A percentile compares a stretch with the other conserved stretches of the same genome.
phyloP scores from a whole-genome alignment of 345 rosid genomes.

The Ceriops zippeliana region DNA sequence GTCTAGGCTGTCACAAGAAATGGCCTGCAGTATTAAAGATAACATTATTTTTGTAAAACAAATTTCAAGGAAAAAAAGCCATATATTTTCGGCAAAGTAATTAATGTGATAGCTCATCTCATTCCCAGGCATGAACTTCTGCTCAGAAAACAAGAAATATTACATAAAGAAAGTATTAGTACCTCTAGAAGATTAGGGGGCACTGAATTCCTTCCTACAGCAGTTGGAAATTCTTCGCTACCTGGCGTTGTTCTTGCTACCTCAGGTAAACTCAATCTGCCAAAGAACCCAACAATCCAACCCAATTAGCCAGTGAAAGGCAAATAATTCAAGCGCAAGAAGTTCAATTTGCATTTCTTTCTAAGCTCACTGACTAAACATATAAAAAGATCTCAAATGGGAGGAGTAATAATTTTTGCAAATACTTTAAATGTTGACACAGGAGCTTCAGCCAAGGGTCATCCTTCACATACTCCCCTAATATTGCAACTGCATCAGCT shows the following conservation, averaged over 20 bases:
- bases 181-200: constrained; percentile 46
- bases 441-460: constrained; percentile 81
- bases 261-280: constrained; percentile 52
- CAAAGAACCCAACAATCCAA: constrained; percentile 1
- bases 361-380: not conserved
- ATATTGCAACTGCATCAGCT: constrained; percentile 59
- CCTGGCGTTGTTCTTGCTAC: constrained; percentile 32
- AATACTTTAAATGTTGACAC: constrained; percentile 60
- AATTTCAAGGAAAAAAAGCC: too few species aligned
- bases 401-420: not conserved
- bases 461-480: constrained; percentile 74
- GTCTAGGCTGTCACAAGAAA: too few species aligned
- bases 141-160: not conserved
- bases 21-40: too few species aligned
- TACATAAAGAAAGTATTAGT: not conserved
- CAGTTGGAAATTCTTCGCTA: constrained; percentile 23
- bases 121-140: not conserved
- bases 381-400: not conserved
- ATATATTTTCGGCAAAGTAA: too few species aligned
- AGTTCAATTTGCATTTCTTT: not conserved
- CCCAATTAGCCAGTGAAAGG: not conserved
- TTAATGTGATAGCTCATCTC: not conserved
- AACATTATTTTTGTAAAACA: too few species aligned
- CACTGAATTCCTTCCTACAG: constrained; percentile 30
- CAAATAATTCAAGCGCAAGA: not conserved